phyloP scores from a whole-genome alignment of 2,329 filamentous ascomycete genomes.

The Acarospora socialis region DNA sequence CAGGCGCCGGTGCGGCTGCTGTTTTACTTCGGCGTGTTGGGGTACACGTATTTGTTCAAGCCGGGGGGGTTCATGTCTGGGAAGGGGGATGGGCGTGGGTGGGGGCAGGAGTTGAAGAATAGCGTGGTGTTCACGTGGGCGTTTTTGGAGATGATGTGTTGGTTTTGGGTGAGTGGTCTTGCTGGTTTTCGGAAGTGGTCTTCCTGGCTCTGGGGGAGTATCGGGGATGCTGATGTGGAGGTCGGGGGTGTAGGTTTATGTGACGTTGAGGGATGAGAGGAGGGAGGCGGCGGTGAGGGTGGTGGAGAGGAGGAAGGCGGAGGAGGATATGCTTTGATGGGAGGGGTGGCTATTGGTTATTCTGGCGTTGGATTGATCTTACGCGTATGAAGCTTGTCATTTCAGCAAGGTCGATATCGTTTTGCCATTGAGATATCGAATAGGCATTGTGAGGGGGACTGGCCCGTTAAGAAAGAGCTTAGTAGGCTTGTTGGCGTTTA shows the following conservation, averaged over 20 bases:
- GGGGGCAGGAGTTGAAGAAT: constrained; percentile 57
- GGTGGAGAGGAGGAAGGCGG: constrained; percentile 17
- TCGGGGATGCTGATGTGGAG: constrained; percentile 15
- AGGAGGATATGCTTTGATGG: constrained; percentile 16
- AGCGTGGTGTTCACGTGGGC: constrained; percentile 71
- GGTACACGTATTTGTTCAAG: constrained; percentile 52
- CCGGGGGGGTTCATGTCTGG: too few species aligned
- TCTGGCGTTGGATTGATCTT: too few species aligned
- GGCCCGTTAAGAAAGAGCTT: too few species aligned
- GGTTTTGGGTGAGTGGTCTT: constrained; percentile 58
- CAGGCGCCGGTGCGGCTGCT: constrained; percentile 53
- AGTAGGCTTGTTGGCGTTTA: too few species aligned
- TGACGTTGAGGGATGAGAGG: constrained; percentile 53
- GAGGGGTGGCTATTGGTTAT: too few species aligned
- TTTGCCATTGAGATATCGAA: too few species aligned
- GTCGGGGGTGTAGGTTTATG: constrained; percentile 35
- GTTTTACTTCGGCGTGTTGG: constrained; percentile 46
- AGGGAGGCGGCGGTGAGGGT: constrained; percentile 21
- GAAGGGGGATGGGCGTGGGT: neutral
- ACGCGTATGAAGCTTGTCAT: too few species aligned
- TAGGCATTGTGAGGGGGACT: too few species aligned
- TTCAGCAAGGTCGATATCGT: too few species aligned
- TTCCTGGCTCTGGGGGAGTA: neutral
- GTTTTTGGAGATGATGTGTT: constrained; percentile 68
- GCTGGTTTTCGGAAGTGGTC: neutral